Evolutionary conservation across 2,329 filamentous ascomycete species (phyloP).

Genomic region (Penicillium aurantiogriseum): DNA sequence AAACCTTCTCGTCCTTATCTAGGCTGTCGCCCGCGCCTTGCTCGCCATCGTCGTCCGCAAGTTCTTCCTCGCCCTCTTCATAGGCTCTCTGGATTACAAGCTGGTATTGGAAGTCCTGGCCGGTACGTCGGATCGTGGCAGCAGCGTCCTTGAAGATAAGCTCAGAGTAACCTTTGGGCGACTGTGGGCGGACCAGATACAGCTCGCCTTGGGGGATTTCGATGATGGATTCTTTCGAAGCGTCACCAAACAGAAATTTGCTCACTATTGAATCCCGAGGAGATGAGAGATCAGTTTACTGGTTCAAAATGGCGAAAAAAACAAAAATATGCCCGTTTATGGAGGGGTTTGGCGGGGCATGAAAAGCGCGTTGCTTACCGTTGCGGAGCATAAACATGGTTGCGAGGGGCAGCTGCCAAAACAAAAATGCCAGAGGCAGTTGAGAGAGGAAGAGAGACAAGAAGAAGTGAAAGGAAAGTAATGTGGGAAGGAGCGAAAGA

Average conservation of each 20-base stretch:
- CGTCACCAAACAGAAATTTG: conserved; percentile 88
- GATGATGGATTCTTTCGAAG: conserved; percentile 86
- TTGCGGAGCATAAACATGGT: conserved; percentile 59
- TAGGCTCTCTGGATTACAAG: conserved; percentile 94
- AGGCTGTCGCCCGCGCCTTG: conserved; percentile 75
- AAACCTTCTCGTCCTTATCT: conserved; percentile 96
- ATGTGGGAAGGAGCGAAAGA: conserved; percentile 2
- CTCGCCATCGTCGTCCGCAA: conserved; percentile 85
- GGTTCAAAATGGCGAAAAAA: not conserved
- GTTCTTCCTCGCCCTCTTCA: conserved; percentile 94
- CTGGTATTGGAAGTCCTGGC: conserved; percentile 95
- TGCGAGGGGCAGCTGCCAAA: conserved; percentile 30
- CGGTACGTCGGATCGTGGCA: conserved; percentile 86
- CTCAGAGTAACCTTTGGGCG: conserved; percentile 96
- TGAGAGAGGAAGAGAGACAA: not conserved
- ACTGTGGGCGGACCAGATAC: conserved; percentile 91
- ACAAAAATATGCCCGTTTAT: conserved; percentile 10
- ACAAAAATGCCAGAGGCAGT: conserved; percentile 7
- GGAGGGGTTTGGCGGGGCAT: conserved; percentile 27
- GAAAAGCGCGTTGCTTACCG: conserved; percentile 43
- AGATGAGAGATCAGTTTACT: conserved; percentile 5
- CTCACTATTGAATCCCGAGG: conserved; percentile 58
- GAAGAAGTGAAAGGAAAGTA: conserved; percentile 6
- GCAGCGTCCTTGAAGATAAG: conserved; percentile 98
- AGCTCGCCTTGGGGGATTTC: conserved; percentile 95